phyloP scores from a whole-genome alignment of 2,329 filamentous ascomycete species.

The Whalleya microplaca region DNA sequence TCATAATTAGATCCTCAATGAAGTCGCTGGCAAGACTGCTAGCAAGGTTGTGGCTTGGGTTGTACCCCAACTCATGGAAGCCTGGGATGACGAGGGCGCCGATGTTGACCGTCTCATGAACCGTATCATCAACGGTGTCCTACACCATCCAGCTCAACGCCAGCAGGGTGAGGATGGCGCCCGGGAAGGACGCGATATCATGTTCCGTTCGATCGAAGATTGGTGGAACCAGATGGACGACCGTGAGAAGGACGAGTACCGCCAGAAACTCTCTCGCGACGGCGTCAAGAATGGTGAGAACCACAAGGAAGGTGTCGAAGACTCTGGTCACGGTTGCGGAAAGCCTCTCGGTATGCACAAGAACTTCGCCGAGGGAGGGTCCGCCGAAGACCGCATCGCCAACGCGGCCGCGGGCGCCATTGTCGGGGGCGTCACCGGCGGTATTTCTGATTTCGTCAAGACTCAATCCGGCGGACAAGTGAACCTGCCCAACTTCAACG shows the following conservation, averaged over 20 bases:
- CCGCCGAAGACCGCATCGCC: constrained; percentile 60
- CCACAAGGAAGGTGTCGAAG: constrained; percentile 83
- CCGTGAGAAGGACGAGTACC: constrained; percentile 66
- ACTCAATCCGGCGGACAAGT: constrained; percentile 47
- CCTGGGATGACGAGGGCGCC: constrained; percentile 77
- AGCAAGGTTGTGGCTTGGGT: constrained; percentile 81
- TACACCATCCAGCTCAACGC: constrained; percentile 86
- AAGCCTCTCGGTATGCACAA: constrained; percentile 81
- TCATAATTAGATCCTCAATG: constrained; percentile 69
- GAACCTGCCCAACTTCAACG: constrained; percentile 23
- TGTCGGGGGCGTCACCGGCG: constrained; percentile 60
- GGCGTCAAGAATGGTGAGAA: constrained; percentile 80
- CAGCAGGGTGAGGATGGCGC: constrained; percentile 71
- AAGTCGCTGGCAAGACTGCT: constrained; percentile 82
- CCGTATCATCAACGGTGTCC: constrained; percentile 78
- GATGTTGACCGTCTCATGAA: constrained; percentile 73
- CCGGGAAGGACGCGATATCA: constrained; percentile 70
- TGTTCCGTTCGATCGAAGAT: constrained; percentile 78
- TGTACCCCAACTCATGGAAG: constrained; percentile 85
- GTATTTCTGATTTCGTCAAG: constrained; percentile 50
- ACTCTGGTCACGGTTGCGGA: constrained; percentile 81
- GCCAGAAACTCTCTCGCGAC: constrained; percentile 74
- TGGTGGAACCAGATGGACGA: constrained; percentile 79
- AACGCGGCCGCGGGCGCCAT: constrained; percentile 59
- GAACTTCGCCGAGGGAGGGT: constrained; percentile 54